A percentile compares a stretch with the other conserved stretches of the same genome.
These are phyloP conservation scores for Pyrrhoderma lamaoense DNA, from an alignment of 1,284 basidiomycete species.

Conservation along the genomic window DNA sequence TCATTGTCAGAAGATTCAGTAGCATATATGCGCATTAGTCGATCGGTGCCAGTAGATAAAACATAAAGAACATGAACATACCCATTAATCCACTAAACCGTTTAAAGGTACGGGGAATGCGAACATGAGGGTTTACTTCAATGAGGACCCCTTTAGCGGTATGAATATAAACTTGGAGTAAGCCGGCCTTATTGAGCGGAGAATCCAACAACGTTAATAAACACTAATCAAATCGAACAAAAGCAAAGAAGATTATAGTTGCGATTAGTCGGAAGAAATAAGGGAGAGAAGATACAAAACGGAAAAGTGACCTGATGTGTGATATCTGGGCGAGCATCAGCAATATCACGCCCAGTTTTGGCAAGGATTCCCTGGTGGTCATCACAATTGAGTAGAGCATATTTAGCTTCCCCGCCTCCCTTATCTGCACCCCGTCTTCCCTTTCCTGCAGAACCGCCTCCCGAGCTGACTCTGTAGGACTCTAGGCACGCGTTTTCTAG, in stretches of 20 bases:
- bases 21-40: neutral
- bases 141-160: conserved; percentile 96
- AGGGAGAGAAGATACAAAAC: conserved; percentile 4
- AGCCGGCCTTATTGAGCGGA: conserved; percentile 94
- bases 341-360: conserved; percentile 96
- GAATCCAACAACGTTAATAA: conserved; percentile 95
- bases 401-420: conserved; percentile 81
- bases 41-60: conserved; percentile 4
- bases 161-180: conserved; percentile 97
- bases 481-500: conserved; percentile 93
- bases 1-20: neutral
- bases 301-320: conserved; percentile 80
- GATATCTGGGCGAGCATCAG: conserved; percentile 96
- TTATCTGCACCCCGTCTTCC: conserved; percentile 46
- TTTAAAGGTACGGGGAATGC: conserved; percentile 98
- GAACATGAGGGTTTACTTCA: conserved; percentile 96
- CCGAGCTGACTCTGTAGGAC: conserved; percentile 79
- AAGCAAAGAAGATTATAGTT: neutral
- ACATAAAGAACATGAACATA: conserved; percentile 34
- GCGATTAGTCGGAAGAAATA: neutral
- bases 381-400: conserved; percentile 96
- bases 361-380: conserved; percentile 98
- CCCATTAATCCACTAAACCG: conserved; percentile 98
- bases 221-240: conserved; percentile 48
- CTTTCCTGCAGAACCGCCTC: conserved; percentile 29